Evolutionary conservation across 1,139 yeast genomes (phyloP), one percentile per base, ranked within the genome.

Genomic region (Saccharomyces hybrid): DNA sequence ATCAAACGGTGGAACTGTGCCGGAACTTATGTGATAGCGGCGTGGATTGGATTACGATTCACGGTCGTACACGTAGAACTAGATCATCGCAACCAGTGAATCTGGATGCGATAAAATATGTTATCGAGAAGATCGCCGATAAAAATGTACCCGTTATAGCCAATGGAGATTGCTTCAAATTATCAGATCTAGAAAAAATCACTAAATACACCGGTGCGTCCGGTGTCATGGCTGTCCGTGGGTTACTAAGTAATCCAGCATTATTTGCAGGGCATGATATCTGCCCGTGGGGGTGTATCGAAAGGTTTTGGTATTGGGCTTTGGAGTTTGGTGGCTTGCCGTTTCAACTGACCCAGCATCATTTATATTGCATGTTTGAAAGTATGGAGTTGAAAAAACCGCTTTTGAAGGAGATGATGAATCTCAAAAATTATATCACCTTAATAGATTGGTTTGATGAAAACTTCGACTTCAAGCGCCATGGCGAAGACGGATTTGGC

Each of bases 141-240:
- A 88, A 86, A 1, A 56, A 58, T 2, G 82, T 86, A 0, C 98
- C 98, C 0, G 91, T 95, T 0, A 85, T 93, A 12, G 97, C 99
- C 2, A 95, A 95, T 66, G 99, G 99, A 9, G 99, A 95, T 71
- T 93, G 96, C 62, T 87, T 86, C 64, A 71, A 80, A 1, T 72
- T 82, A 34, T 74, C 75, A 14, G 96, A 89, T 67, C 84, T 88
- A 24, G 63, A 74, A 34, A 68, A 70, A 24, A 90, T 91, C 32
- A 81, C 82, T 0, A 74, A 79, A 16, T 69, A 69, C 50, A 90
- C 98, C 0, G 86, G 86, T 0, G 90, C 83, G 34, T 95, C 89
- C 66, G 99, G 98, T 5, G 87, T 93, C 5, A 93, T 93, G 99
- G 87, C 98, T 1, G 99, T 89, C 0, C 75, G 99, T 60, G 99